Conservation (phyloP, 2,329 filamentous ascomycete genomes). For the Leptodontidium sp. region DNA sequence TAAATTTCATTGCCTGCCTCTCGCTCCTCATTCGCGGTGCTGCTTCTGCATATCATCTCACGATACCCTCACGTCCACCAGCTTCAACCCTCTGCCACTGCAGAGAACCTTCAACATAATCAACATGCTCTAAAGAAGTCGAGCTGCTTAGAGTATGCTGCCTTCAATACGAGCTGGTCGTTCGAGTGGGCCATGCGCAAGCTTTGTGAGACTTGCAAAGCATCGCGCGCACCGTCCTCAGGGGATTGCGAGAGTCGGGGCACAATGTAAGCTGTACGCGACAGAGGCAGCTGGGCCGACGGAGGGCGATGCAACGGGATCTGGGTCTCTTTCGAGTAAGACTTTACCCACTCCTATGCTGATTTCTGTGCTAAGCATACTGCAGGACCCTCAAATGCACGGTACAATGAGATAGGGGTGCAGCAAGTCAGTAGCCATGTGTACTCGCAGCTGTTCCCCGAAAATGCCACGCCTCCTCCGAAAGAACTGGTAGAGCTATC, state of each 20-base stretch:
- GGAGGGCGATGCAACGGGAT: slow-evolving; percentile 12
- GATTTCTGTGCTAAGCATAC: slow-evolving; percentile 26
- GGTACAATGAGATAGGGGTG: slow-evolving; percentile 92
- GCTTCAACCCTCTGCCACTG: not conserved
- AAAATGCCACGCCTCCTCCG: slow-evolving; percentile 63
- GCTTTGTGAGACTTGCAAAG: slow-evolving; percentile 61
- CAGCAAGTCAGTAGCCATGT: slow-evolving; percentile 90
- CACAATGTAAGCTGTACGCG: slow-evolving; percentile 55
- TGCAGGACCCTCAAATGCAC: slow-evolving; percentile 58
- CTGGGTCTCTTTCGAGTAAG: slow-evolving; percentile 35
- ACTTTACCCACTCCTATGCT: not conserved
- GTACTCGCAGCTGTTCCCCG: slow-evolving; percentile 82
- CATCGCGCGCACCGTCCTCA: slow-evolving; percentile 52
- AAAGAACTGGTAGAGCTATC: slow-evolving; percentile 81
- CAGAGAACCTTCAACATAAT: not conserved
- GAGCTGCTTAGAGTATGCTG: slow-evolving; percentile 42
- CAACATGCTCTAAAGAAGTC: slow-evolving; percentile 37
- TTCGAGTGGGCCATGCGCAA: slow-evolving; percentile 47
- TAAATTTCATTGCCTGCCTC: not conserved
- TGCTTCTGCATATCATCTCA: not conserved
- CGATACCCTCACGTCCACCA: not conserved
- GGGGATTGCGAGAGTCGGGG: slow-evolving; percentile 41
- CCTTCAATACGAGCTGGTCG: slow-evolving; percentile 43
- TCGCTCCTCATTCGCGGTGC: not conserved
- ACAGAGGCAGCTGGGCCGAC: slow-evolving; percentile 33